Base-by-base conservation (phyloP, 164 flowering plant species). In the Vitis riparia region DNA sequence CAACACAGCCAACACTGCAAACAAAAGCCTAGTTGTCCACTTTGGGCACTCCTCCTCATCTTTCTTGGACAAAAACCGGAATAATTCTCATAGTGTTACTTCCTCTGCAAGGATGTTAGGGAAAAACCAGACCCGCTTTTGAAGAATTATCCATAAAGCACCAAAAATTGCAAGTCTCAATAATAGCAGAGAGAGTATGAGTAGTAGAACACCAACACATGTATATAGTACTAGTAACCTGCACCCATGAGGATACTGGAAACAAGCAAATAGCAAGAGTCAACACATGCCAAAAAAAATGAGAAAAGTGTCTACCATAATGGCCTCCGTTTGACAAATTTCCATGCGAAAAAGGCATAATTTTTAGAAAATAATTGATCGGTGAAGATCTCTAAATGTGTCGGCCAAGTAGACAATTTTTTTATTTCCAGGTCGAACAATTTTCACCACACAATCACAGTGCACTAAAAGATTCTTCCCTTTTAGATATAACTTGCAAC, bases 31-130 rank as follows among this genome's bases (percentile, higher is more conserved):
- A 13, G 90, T 78, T n/a, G 97, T 91, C 98, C 97, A 95, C 77
- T 90, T 95, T 53, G 98, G 97, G 51, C 84, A 71, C 74, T 91
- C 99, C 68, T 83, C 97, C 79, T 94, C 99, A 74, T 94, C 99
- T 82, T 94, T 94, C 78, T 84, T 83, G 13, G 99, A 98, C 93
- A 95, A 93, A 78, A 95, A 93, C 65, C 84, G 96, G 82, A 95
- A 95, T 67, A 95, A 72, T 72, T 95, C 99, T 44, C 87, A 63
- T 51, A 95, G 76, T 68, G 99, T 94, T 67, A 98, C 97, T 84
- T 94, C 99, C 84, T 94, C 99, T 3, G 99, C 99, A 60, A 94
- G 94, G 52, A 95, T 93, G 75, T 95, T 95, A 16, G 99, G 99
- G 84, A 95, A 93, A 76, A 95, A 79, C 99, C 98, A 93, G 8